Percentiles rank a stretch among this genome's conserved stretches.
Conservation (phyloP, 768 basidiomycete genomes). For the Gymnopilus junonius region DNA sequence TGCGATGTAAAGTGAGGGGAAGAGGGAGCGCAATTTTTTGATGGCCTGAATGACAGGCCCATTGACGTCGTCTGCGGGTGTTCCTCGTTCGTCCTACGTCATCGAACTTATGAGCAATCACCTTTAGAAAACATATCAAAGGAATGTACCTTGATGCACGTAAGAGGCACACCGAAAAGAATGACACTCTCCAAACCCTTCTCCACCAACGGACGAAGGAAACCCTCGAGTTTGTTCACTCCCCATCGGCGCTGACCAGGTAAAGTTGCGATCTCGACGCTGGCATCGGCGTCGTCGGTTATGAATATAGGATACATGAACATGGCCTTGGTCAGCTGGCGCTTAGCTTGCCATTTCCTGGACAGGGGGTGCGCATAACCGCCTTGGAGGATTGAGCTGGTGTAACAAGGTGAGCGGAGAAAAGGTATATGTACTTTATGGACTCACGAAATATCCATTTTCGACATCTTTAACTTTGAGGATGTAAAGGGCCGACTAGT, state of each 20-base stretch:
- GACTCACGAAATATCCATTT: constrained; percentile 27
- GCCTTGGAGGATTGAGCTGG: constrained; percentile 81
- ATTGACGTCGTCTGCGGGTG: constrained; percentile 85
- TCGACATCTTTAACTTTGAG: neutral
- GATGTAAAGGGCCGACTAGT: neutral
- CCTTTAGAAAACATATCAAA: neutral
- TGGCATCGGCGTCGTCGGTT: constrained; percentile 90
- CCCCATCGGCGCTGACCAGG: constrained; percentile 96
- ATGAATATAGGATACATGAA: constrained; percentile 99
- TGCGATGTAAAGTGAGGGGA: constrained; percentile 87
- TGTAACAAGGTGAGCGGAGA: neutral
- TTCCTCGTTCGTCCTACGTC: constrained; percentile 77
- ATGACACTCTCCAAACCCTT: constrained; percentile 94
- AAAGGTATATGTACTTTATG: neutral
- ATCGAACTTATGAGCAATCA: neutral
- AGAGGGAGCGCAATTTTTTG: constrained; percentile 72
- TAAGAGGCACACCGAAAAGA: constrained; percentile 89
- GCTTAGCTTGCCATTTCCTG: constrained; percentile 84
- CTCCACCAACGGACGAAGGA: constrained; percentile 83
- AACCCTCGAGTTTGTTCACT: constrained; percentile 86
- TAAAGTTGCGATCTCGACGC: constrained; percentile 73
- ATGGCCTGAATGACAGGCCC: constrained; percentile 98
- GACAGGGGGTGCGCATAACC: constrained; percentile 93
- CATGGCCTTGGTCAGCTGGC: constrained; percentile 86
- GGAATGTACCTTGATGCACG: constrained; percentile 70